phyloP scores from a whole-genome alignment of 225 moss, liverwort and hornwort genomes.

The Neckera pumila region DNA sequence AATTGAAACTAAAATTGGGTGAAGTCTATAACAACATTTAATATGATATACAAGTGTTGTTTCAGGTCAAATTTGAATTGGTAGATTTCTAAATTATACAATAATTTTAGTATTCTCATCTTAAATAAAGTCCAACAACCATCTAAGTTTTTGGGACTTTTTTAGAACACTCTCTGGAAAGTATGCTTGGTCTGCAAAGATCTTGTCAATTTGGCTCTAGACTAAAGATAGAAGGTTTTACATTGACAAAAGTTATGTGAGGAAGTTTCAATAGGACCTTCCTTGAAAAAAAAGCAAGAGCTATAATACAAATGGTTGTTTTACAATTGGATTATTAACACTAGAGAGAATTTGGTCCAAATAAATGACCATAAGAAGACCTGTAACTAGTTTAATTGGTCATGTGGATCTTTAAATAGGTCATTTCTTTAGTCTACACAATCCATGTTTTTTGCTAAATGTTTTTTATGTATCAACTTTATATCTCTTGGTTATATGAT shows the following conservation, averaged over 20 bases:
- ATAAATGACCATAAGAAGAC: not conserved
- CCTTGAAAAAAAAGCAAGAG: not conserved
- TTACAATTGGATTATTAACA: not conserved
- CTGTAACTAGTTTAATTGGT: fast-evolving
- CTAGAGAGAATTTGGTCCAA: not conserved
- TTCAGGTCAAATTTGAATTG: not conserved
- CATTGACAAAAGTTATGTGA: not conserved
- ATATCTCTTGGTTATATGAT: not conserved
- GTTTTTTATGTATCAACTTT: not conserved
- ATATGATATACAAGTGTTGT: not conserved
- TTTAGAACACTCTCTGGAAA: not conserved
- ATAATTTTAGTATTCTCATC: not conserved
- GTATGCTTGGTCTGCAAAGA: not conserved
- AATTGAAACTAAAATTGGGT: not conserved
- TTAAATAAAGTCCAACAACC: not conserved
- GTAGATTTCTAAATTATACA: not conserved
- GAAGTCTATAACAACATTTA: not conserved
- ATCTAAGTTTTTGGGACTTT: not conserved
- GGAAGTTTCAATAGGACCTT: not conserved
- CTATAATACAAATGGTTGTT: not conserved
- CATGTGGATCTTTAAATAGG: not conserved
- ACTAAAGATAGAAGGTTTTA: not conserved
- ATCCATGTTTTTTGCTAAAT: fast-evolving
- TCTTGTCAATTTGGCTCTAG: too few species aligned
- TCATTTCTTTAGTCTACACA: not conserved